phyloP scores from a whole-genome alignment of 2,329 filamentous ascomycete genomes.

The Aspergillus viridinutans region DNA sequence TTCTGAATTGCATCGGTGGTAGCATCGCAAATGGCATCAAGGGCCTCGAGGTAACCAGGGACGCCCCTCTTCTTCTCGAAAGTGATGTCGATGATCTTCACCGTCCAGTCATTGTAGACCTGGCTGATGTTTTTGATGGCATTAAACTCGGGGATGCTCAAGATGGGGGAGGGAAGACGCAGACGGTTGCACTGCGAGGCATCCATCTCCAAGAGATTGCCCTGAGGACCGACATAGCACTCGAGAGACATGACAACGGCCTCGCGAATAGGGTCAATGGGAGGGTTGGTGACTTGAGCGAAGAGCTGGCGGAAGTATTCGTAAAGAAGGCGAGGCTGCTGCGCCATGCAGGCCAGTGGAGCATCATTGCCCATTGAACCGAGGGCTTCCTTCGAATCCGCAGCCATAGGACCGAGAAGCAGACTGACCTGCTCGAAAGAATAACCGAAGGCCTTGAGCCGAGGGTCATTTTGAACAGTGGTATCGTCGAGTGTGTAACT shows the following conservation, averaged over 20 bases:
- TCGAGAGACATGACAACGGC: constrained; percentile 98
- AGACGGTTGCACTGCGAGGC: constrained; percentile 81
- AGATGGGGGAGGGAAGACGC: constrained; percentile 79
- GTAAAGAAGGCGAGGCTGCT: constrained; percentile 80
- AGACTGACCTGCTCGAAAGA: constrained; percentile 93
- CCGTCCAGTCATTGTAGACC: constrained; percentile 74
- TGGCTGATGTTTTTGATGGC: constrained; percentile 72
- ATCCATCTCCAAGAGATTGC: constrained; percentile 92
- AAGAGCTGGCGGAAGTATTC: constrained; percentile 98
- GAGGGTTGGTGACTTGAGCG: constrained; percentile 95
- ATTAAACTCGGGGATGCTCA: constrained; percentile 89
- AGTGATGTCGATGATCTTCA: constrained; percentile 86
- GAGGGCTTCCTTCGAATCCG: constrained; percentile 93
- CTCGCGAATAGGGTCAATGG: constrained; percentile 94
- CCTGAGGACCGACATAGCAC: constrained; percentile 93
- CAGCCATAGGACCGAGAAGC: constrained; percentile 89
- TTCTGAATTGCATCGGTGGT: constrained; percentile 78
- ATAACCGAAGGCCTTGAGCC: constrained; percentile 85
- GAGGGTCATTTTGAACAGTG: constrained; percentile 75
- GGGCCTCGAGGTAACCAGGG: constrained; percentile 76
- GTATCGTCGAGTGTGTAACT: constrained; percentile 62
- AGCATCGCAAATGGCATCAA: constrained; percentile 84
- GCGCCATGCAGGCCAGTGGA: constrained; percentile 84
- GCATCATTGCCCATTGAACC: constrained; percentile 98
- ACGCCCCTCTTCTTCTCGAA: constrained; percentile 83